Conservation (phyloP, 805 yeast species). For the Ogataea pini region DNA sequence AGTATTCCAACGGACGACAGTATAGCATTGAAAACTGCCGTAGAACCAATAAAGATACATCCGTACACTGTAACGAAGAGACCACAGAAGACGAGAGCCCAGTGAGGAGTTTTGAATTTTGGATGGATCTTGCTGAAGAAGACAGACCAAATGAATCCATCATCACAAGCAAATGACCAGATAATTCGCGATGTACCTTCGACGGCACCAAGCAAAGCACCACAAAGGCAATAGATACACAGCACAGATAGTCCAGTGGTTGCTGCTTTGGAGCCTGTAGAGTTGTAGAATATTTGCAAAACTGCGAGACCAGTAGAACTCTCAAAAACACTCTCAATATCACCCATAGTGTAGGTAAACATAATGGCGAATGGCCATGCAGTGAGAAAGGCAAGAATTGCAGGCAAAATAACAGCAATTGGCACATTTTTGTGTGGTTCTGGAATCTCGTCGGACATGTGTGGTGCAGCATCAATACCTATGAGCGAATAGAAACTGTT, state of each 20-base stretch:
- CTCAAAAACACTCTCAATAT: slow-evolving; percentile 18
- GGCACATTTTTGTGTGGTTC: slow-evolving; percentile 34
- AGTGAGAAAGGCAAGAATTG: slow-evolving; percentile 30
- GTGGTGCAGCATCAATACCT: slow-evolving; percentile 36
- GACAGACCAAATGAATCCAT: slow-evolving; percentile 29
- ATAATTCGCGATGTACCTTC: slow-evolving; percentile 16
- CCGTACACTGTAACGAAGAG: slow-evolving; percentile 59
- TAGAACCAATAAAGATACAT: slow-evolving; percentile 57
- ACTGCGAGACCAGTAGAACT: slow-evolving; percentile 16
- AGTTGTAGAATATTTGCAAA: slow-evolving; percentile 19
- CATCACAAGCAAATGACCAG: slow-evolving; percentile 31
- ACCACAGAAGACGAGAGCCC: slow-evolving; percentile 39
- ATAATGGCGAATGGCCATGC: slow-evolving; percentile 33
- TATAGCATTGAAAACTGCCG: slow-evolving; percentile 35
- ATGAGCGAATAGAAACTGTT: slow-evolving; percentile 32
- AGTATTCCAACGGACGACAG: slow-evolving; percentile 36
- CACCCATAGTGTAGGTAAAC: slow-evolving; percentile 33
- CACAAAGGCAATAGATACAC: slow-evolving; percentile 14
- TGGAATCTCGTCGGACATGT: slow-evolving; percentile 36
- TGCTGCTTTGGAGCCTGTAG: slow-evolving; percentile 17
- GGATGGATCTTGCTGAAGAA: slow-evolving; percentile 23
- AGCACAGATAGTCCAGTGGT: slow-evolving; percentile 17
- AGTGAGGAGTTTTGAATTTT: slow-evolving; percentile 24
- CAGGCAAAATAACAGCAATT: slow-evolving; percentile 33
- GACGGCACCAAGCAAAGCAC: slow-evolving; percentile 19